Conservation (phyloP, 768 basidiomycete species). For the Termitomyces sp. region DNA sequence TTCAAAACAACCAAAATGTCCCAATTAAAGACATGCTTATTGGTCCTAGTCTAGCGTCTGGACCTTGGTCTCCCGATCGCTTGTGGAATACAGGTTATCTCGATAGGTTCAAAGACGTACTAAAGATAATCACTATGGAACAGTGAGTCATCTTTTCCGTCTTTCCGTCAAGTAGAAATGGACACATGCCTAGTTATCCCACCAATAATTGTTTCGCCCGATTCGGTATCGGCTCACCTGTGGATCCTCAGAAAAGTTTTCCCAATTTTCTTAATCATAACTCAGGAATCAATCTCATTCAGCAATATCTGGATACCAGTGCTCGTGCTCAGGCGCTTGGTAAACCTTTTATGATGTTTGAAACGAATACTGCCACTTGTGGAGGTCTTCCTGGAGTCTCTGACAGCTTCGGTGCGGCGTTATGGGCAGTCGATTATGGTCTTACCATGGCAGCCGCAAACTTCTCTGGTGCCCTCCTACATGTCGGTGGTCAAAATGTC, state of each 20-base stretch:
- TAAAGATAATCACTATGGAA: conserved; percentile 48
- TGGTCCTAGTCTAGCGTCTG: conserved; percentile 56
- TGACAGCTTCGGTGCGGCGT: conserved; percentile 57
- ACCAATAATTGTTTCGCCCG: conserved; percentile 56
- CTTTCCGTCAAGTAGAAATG: neutral
- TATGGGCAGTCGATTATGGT: conserved; percentile 62
- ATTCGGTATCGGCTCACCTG: conserved; percentile 34
- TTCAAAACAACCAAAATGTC: conserved; percentile 28
- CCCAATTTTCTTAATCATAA: conserved; percentile 56
- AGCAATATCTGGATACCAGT: conserved; percentile 45
- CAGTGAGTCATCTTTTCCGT: conserved; percentile 28
- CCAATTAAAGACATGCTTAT: conserved; percentile 39
- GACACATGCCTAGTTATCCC: conserved; percentile 34
- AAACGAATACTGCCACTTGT: conserved; percentile 65
- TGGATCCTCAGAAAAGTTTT: conserved; percentile 44
- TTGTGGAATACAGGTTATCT: conserved; percentile 49
- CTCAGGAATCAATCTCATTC: conserved; percentile 39
- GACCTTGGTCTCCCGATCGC: conserved; percentile 39
- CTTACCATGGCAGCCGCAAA: conserved; percentile 58
- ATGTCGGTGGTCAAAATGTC: conserved; percentile 62
- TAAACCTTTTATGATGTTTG: conserved; percentile 60
- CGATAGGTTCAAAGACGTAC: conserved; percentile 29
- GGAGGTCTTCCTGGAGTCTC: conserved; percentile 62
- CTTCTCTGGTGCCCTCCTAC: conserved; percentile 47
- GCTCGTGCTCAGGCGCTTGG: conserved; percentile 34